These are phyloP conservation scores for Lipomyces mesembrius DNA, from an alignment of 805 yeast genomes.

Conservation along the genomic window DNA sequence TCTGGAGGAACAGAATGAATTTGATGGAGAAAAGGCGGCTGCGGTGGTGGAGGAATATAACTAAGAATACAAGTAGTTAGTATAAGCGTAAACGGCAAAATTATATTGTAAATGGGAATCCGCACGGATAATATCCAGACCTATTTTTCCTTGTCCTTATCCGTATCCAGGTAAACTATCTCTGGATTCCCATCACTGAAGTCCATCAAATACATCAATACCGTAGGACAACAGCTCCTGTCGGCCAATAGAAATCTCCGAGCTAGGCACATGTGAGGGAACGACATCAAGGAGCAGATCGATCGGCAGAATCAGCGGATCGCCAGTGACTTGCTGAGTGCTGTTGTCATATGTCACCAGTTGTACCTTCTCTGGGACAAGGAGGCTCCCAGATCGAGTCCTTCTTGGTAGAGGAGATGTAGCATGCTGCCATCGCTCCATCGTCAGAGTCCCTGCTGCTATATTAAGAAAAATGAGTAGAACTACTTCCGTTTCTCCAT, in stretches of 20 bases:
- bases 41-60: too few species aligned
- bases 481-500: background rate
- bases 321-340: background rate
- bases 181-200: too few species aligned
- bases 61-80: too few species aligned
- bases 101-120: too few species aligned
- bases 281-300: conserved; percentile 1
- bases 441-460: background rate
- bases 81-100: too few species aligned
- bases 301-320: background rate
- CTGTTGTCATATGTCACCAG: background rate
- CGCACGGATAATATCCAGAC: too few species aligned
- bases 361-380: background rate
- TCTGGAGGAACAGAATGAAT: too few species aligned
- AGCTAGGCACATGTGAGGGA: background rate
- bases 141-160: too few species aligned
- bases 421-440: background rate
- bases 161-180: too few species aligned
- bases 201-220: background rate
- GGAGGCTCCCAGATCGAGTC: background rate
- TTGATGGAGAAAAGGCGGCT: too few species aligned
- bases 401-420: background rate
- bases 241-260: conserved; percentile 3
- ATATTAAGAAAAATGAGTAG: background rate
- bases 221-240: background rate